Evolutionary conservation across 805 yeast species (phyloP).

Genomic region (Torulaspora indica): DNA sequence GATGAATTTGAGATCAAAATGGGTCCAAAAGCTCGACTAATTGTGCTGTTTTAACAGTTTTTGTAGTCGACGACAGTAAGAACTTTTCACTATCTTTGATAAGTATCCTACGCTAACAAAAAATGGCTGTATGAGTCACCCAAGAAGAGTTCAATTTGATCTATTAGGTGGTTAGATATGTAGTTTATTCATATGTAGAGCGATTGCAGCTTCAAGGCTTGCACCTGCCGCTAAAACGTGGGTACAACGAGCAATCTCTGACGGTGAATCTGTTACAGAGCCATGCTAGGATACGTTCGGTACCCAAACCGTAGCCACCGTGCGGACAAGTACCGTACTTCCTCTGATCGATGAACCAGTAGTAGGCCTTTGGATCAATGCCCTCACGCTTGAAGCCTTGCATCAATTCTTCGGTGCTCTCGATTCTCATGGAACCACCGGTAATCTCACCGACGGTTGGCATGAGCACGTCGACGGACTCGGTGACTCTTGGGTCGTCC

Average conservation of each 20-base stretch:
- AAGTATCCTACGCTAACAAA: not conserved
- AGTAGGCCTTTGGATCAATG: constrained; percentile 75
- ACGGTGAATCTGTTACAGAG: constrained; percentile 96
- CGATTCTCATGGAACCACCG: constrained; percentile 99
- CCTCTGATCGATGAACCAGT: constrained; percentile 95
- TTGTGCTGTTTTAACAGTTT: not conserved
- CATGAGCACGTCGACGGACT: constrained; percentile 96
- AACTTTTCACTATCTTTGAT: not conserved
- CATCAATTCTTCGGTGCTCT: constrained; percentile 69
- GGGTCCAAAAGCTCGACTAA: not conserved
- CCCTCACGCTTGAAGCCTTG: constrained; percentile 93
- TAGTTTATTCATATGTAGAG: not conserved
- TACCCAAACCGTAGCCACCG: constrained; percentile 98
- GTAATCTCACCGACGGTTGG: constrained; percentile 99
- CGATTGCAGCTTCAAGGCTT: constrained; percentile 55
- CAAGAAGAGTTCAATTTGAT: not conserved
- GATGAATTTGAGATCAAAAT: not conserved
- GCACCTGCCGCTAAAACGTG: constrained; percentile 97
- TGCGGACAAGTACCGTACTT: constrained; percentile 97
- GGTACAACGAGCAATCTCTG: constrained; percentile 95
- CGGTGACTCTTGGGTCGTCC: constrained; percentile 93
- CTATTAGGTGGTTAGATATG: not conserved
- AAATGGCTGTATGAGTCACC: not conserved
- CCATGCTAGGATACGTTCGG: constrained; percentile 98
- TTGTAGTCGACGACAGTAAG: not conserved